Evolutionary conservation across 192 early-diverging fungal genomes (phyloP).

Genomic region (Backusella tuberculispora): DNA sequence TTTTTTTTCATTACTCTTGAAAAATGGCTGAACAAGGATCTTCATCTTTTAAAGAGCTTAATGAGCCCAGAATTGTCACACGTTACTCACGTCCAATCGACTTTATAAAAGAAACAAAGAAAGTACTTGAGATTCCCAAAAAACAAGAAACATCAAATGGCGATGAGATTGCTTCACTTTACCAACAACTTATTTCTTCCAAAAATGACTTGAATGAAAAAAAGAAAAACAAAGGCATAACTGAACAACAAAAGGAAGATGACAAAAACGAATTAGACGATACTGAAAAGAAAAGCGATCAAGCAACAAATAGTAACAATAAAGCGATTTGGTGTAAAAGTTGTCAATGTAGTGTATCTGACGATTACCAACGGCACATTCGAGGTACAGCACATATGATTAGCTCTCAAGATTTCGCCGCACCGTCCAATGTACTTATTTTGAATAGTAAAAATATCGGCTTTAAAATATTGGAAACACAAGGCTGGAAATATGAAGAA

Average conservation of each 20-base stretch:
- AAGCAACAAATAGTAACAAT: neutral
- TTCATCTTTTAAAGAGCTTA: neutral
- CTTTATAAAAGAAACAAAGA: neutral
- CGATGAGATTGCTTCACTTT: slow-evolving; percentile 4
- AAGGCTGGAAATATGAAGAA: slow-evolving; percentile 57
- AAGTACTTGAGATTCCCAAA: neutral
- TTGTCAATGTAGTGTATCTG: neutral
- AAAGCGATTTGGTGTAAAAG: neutral
- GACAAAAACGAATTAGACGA: neutral
- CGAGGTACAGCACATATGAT: neutral
- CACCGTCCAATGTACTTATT: slow-evolving; percentile 14
- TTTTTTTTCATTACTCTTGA: neutral
- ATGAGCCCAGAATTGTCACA: neutral
- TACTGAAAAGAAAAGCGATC: neutral
- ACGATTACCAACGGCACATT: slow-evolving; percentile 14
- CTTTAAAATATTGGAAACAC: slow-evolving; percentile 50
- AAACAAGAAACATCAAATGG: neutral
- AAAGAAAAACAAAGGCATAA: too few species aligned
- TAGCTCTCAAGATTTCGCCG: neutral
- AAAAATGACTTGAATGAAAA: too few species aligned
- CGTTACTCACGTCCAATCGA: slow-evolving; percentile 2
- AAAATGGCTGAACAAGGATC: neutral
- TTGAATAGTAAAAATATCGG: slow-evolving; percentile 42
- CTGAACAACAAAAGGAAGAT: neutral
- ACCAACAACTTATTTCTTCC: neutral